phyloP scores from a whole-genome alignment of 805 yeast genomes.

The Barnettozyma salicaria region DNA sequence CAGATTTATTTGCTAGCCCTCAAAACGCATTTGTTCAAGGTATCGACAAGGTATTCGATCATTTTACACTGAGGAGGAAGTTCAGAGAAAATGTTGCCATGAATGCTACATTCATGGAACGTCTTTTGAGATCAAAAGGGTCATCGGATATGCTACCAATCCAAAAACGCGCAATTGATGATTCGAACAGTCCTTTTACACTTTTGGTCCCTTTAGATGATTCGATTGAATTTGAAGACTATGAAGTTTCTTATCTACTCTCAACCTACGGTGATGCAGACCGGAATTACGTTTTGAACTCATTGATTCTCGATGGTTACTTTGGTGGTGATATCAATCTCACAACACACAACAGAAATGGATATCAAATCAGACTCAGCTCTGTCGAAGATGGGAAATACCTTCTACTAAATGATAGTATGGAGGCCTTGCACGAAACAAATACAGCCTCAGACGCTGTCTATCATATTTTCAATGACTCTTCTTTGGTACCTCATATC shows the following conservation, averaged over 20 bases:
- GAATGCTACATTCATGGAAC: conserved; percentile 1
- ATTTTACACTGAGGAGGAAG: conserved; percentile 35
- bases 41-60: conserved; percentile 41
- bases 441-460: conserved; percentile 42
- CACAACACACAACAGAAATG: conserved; percentile 24
- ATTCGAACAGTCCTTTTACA: no score
- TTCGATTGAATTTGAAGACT: conserved; percentile 31
- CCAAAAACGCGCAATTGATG: no score
- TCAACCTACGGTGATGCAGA: conserved; percentile 29
- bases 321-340: conserved; percentile 36
- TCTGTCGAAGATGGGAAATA: conserved; percentile 29
- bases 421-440: conserved; percentile 34
- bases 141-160: no score
- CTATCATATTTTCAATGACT: conserved; percentile 40
- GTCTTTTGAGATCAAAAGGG: not conserved
- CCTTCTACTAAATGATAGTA: conserved; percentile 31
- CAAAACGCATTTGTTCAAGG: conserved; percentile 68
- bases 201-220: conserved; percentile 42
- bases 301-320: conserved; percentile 36
- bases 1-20: conserved; percentile 51
- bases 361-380: conserved; percentile 19
- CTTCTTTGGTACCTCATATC: conserved; percentile 25
- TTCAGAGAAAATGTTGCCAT: conserved; percentile 17
- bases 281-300: conserved; percentile 24
- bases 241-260: conserved; percentile 42